Conservation (phyloP, 257 asterid genomes). For the Gentiana dahurica region DNA sequence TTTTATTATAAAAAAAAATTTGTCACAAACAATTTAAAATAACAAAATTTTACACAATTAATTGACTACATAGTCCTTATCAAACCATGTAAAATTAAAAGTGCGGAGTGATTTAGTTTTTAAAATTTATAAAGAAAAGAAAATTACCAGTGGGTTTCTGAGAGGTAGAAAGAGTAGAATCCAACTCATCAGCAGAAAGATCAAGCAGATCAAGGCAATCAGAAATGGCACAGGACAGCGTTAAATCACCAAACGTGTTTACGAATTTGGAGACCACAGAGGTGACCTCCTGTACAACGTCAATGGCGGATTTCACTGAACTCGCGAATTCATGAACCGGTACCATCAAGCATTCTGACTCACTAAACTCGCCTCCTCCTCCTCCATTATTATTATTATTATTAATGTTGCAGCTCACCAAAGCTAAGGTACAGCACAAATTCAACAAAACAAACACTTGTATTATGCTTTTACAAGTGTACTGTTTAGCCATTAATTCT, state of each 20-base stretch:
- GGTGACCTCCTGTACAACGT: constrained; percentile 22
- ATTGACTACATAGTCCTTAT: no score
- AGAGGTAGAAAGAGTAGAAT: constrained; percentile 34
- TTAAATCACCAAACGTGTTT: constrained; percentile 31
- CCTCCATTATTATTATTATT: no score
- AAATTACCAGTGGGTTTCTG: constrained; percentile 30
- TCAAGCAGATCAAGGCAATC: constrained; percentile 68
- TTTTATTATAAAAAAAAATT: no score
- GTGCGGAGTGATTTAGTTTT: background rate
- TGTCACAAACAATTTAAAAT: no score
- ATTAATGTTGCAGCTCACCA: background rate
- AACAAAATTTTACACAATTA: no score
- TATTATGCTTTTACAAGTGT: no score
- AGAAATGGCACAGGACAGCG: constrained; percentile 37
- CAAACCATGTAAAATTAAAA: no score
- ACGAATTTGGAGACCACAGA: constrained; percentile 30
- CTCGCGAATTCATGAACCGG: constrained; percentile 43
- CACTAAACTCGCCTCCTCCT: background rate
- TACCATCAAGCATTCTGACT: constrained; percentile 24
- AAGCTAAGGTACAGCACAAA: background rate
- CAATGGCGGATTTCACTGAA: constrained; percentile 32
- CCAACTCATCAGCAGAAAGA: constrained; percentile 44
- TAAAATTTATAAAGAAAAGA: background rate
- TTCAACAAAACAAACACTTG: background rate
- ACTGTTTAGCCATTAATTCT: no score